Base-by-base conservation (phyloP, 148 eudicot species). In the Chenopodium quinoa region DNA sequence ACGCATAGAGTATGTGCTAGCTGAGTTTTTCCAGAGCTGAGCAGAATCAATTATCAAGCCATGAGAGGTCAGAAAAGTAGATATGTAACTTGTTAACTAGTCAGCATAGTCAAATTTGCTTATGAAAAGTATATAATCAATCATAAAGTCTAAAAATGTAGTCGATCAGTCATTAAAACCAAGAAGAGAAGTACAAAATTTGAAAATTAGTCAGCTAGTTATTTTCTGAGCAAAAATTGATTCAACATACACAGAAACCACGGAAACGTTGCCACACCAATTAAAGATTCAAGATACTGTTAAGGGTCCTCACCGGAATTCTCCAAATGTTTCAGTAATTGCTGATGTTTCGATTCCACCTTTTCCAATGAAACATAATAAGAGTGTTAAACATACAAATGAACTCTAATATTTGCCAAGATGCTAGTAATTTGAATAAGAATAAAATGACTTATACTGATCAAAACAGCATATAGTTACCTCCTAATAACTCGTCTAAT, bases 1-100 rank as follows among this genome's bases (percentile, higher is more conserved):
- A 96, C 99, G 62, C 99, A 94, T 34, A 96, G 89, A 54, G 99
- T 96, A 78, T 96, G 99, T 27, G 99, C 99, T 29, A 96, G 97
- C 86, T 96, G 99, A 83, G 99, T 96, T 83, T 96, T 96, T 77
- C 99, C 99, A 82, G 97, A 94, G 78, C 99, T 96, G 91, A 79
- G 65, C 40, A 25, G 74, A 48, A 83, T 75, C 47, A 37, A 14
- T 19, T 9, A 56, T 46, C 34, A 63, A 11, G 64, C 48, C 44
- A 73, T 5, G 13, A 44, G 13, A 44, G 25, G 63, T 81, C 14
- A 78, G 81, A 77, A 31, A n/a, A 63, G 73, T 52, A 34, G 67
- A 25, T 68, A 20, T 2, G 37, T 62, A 11, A 31, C 32, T 31
- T 1, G 0, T 3, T 3, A 56, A 37, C 20, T 7, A 76, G 66